Evolutionary conservation across 2,329 filamentous ascomycete species (phyloP), one percentile per base, ranked within the genome.

Genomic region (Cladosporium sp.): DNA sequence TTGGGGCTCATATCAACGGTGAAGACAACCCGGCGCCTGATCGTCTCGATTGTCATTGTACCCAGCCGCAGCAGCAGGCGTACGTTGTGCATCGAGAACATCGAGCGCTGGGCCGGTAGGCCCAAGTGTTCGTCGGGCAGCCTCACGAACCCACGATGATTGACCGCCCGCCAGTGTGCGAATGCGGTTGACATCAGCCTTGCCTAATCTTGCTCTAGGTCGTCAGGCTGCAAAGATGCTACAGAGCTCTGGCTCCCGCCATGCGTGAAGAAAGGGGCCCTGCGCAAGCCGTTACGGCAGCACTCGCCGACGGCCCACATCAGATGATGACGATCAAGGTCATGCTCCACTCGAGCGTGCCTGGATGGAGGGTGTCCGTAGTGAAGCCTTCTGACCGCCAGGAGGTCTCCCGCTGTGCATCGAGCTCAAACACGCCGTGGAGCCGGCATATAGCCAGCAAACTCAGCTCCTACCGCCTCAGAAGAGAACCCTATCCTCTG

Each of bases 91-190:
- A 53, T 51, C 48, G 60, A 54, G 34, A 63, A 34, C 49, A 39
- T 39, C 49, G 49, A n/a, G 43, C 46, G 60, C 60, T 56, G 43
- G 49, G 60, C 60, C 43, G 18, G 60, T 13, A 56, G 49, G 49
- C 34, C 60, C 11, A 46, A 28, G 60, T 63, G 30, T 36, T 43
- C 30, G 36, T 63, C 60, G 59, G 46, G 59, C 48, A 62, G 59
- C 46, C 59, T 56, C 60, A 56, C 26, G 34, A 63, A 63, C 60
- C 60, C 60, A 63, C 60, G 60, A 63, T 56, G 60, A 63, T 63
- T 48, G 60, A 63, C 60, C 60, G 60, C 60, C 28, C 60, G 36
- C 23, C 60, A 56, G 54, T 34, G 23, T 63, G 32, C 60, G 49
- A 36, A 51, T 30, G 43, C 23, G 34, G 16, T 30, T 26, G 48